Evolutionary conservation across 1,139 yeast species (phyloP), one percentile per base, ranked within the genome.

Genomic region (Lodderomyces pseudojiufengensis): DNA sequence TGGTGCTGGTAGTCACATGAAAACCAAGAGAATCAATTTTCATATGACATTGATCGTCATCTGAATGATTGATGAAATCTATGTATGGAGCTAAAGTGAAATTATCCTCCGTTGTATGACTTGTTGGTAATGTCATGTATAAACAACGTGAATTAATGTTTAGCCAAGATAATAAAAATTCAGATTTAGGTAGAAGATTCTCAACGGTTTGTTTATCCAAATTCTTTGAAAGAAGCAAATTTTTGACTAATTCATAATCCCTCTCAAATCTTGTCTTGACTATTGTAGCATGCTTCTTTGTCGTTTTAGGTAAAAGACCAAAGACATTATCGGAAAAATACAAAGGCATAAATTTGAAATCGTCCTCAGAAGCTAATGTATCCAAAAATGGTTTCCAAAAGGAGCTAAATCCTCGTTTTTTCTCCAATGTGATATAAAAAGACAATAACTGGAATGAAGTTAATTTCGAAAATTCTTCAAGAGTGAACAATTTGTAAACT

Each of bases 1-100:
- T 45, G 41, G 39, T 43, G 1, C 70, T 52, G 2, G 80, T 61
- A 22, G 54, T 52, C 1, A 80, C 82, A 33, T 65, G 70, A 48
- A 78, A 79, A 2, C 84, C 84, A 3, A 49, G 44, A 4, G 58
- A 47, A 48, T 72, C 72, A 15, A 75, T 67, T 30, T 69, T 66
- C 33, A 80, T 56, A 2, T 59, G 57, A 42, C 86, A 80, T 34
- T 72, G 75, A 29, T 76, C 78, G 1, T 66, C 66, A 24, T 72
- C 59, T 9, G 78, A 64, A 57, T 92, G 97, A 59, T 92, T 92
- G 39, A 92, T 63, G 53, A 85, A 84, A 62, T 92, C 98, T 10
- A 90, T 90, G 46, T 68, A 82, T 0, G 98, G 98, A 0, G 94
- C 97, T 77, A 92, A 65, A 1, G 97, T 86, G 59, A 88, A 81